Percentiles rank a stretch among this genome's conserved stretches.
These are phyloP conservation scores for Talaromyces sp. DNA, from an alignment of 2,329 filamentous ascomycete genomes.

Conservation along the genomic window DNA sequence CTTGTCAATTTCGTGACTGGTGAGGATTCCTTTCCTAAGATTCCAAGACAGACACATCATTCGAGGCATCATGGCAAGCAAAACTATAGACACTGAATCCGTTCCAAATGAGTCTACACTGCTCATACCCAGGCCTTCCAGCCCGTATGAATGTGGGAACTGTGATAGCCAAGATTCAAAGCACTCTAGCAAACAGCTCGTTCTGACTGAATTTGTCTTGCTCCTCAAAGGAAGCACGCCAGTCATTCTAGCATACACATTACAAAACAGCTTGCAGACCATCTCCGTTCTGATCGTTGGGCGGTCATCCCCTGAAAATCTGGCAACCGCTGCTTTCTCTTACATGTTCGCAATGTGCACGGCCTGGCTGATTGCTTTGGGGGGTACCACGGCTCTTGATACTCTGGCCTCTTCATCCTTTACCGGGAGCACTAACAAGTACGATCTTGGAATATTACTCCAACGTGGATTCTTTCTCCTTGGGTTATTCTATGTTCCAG, in stretches of 20 bases:
- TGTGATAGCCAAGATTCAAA: constrained; percentile 20
- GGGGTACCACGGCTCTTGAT: constrained; percentile 80
- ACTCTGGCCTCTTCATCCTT: constrained; percentile 79
- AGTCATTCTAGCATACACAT: constrained; percentile 76
- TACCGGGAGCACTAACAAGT: constrained; percentile 73
- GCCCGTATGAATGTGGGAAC: constrained; percentile 9
- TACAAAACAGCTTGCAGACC: constrained; percentile 83
- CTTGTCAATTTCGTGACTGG: neutral
- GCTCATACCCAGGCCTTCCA: constrained; percentile 25
- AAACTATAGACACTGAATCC: neutral
- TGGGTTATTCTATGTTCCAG: constrained; percentile 65
- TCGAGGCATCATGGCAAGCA: neutral
- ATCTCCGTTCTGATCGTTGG: constrained; percentile 77
- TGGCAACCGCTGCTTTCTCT: constrained; percentile 78
- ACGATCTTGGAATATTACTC: constrained; percentile 72
- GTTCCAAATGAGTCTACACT: constrained; percentile 27
- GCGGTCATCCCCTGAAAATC: constrained; percentile 70
- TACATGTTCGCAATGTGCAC: constrained; percentile 94
- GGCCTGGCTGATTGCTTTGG: constrained; percentile 80
- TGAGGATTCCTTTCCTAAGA: neutral
- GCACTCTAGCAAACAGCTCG: constrained; percentile 33
- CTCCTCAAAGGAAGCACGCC: constrained; percentile 67
- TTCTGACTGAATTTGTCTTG: constrained; percentile 61
- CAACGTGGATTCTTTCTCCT: constrained; percentile 73
- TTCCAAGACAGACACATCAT: neutral